Base-by-base conservation (phyloP, 2,329 filamentous ascomycete species). In the Lasiodiplodia sp. region DNA sequence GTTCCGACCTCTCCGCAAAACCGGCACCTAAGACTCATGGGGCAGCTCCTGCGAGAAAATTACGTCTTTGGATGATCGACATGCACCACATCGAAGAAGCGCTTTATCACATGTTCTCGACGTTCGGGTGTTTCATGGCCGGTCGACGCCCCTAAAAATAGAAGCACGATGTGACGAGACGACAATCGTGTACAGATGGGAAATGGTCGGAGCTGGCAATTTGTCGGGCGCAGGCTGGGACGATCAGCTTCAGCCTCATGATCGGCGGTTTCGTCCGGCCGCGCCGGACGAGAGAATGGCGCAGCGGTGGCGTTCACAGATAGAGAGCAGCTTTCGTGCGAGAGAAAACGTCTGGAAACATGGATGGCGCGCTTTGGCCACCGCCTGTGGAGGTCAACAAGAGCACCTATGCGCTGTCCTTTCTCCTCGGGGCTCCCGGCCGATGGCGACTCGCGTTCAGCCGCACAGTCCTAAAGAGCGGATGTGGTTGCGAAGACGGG, bases 11-110 rank as follows among this genome's bases (percentile, higher is more conserved):
- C 60, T 52, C 60, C 60, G 60, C 47, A 64, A 38, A 64, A 37
- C 7, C 47, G 60, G 60, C 52, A 11, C 12, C 28, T 38, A 25
- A 52, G 44, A 64, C 60, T 28, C 58, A 63, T 63, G 40, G 28
- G 40, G 58, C 58, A 63, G 58, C 58, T 38, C n/a, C 58, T 63
- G 23, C 58, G 58, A 63, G 18, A 31, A 63, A 38, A 63, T 51
- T 63, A 63, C 58, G 44, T 63, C 23, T 25, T 10, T 47, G 47
- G 57, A 11, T 18, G 60, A 64, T 64, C 60, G 44, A 52, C 60
- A 63, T 63, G 44, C 44, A 16, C 44, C 52, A 62, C 47, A 52
- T n/a, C 25, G 23, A 51, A n/a, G 23, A 49, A 25, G 38, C 4
- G 25, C 12, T 51, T 37, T 44, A 62, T 62, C 57, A 62, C 57